Base-by-base conservation (phyloP, 2,329 filamentous ascomycete genomes). In the Fusarium solani-melongenae region DNA sequence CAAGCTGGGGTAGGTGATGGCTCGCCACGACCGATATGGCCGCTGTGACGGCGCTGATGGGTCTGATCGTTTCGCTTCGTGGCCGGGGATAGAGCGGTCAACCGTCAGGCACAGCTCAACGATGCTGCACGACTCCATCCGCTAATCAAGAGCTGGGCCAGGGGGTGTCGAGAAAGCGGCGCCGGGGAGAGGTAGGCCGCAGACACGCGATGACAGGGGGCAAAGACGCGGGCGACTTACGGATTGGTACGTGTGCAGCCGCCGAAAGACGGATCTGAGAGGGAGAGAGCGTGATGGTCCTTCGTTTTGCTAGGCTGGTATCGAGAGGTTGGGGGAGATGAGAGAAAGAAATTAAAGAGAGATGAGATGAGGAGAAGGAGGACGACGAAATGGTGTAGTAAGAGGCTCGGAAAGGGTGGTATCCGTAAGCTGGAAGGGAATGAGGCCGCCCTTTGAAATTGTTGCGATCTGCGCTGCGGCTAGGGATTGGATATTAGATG, bases 131-230 rank as follows among this genome's bases (percentile, higher is more conserved):
- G 67, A 68, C 69, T 68, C 63, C 46, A 73, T 75, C 69, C 60
- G 58, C 72, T 75, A 74, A 74, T 72, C 53, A 70, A 65, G 56
- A 73, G 39, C 49, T 46, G 69, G 46, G 57, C 68, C 72, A 67
- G 72, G 72, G 72, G 39, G 24, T 20, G 24, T 44, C 41, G 20
- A 63, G 62, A 60, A 59, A 70, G 59, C 62, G 69, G 66, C 59
- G 63, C 59, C 71, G 33, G 71, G 71, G 69, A 72, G 66, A 60
- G 49, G 58, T 46, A 68, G 39, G 55, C 46, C 36, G 68, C 56
- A 71, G 64, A 67, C 71, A 74, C 68, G 71, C 71, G 72, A 75
- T 34, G 53, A 57, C 72, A 70, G 60, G 72, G 72, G 69, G 65
- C 34, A 64, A 33, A 70, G 66, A 63, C 53, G 69, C 51, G 56